Evolutionary conservation across 2,329 filamentous ascomycete genomes (phyloP).

Genomic region (Botrytis tulipae): DNA sequence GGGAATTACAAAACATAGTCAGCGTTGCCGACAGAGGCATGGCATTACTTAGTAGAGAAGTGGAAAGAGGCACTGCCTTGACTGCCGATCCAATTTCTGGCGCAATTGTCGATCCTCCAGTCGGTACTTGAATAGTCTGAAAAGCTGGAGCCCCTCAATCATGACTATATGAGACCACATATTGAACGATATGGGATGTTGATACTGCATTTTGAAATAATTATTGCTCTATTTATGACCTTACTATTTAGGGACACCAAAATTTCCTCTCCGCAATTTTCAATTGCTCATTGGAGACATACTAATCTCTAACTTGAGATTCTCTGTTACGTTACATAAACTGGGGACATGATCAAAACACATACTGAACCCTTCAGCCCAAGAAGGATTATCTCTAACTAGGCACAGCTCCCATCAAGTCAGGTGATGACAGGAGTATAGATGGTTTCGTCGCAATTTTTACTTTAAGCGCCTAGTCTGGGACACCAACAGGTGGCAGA

Average conservation of each 20-base stretch:
- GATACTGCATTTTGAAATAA: neutral
- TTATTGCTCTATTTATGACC: neutral
- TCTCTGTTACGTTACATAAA: neutral
- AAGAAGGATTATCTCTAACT: neutral
- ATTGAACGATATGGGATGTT: neutral
- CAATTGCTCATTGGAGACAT: neutral
- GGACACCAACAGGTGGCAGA: neutral
- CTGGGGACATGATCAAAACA: neutral
- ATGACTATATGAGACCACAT: neutral
- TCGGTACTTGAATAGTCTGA: neutral
- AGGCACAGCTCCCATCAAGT: neutral
- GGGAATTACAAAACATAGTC: slow-evolving; percentile 37
- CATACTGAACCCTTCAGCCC: neutral
- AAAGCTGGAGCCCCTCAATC: neutral
- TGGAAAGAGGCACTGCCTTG: slow-evolving; percentile 20
- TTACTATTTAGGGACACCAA: neutral
- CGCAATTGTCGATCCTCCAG: neutral
- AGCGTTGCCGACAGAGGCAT: slow-evolving; percentile 38
- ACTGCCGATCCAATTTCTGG: neutral
- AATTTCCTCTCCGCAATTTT: neutral
- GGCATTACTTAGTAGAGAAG: slow-evolving; percentile 29
- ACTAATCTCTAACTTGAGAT: neutral
- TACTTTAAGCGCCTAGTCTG: neutral
- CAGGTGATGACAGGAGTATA: neutral
- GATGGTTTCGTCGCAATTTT: neutral